Evolutionary conservation across 192 early-diverging fungal genomes (phyloP), one percentile per base, ranked within the genome.

Genomic region (Powellomyces hirtus): DNA sequence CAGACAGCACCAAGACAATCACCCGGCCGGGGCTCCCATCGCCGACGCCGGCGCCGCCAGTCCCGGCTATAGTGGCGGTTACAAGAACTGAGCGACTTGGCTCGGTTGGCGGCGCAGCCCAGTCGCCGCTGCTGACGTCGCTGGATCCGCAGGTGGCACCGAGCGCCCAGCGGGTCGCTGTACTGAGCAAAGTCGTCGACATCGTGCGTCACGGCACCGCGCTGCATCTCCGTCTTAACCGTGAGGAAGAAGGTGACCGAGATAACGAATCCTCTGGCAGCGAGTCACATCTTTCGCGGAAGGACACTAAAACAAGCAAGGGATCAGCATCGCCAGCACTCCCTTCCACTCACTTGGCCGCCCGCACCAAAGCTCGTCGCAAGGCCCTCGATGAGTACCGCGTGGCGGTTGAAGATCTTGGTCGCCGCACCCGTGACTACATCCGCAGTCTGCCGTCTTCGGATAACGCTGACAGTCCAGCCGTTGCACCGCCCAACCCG

Each of bases 381-480:
- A 71, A 71, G 36, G 68, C 68, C n/a, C 38, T 71, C 36, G 68
- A 71, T 44, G 68, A 71, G 50, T 71, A 55, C 30, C 68, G 68
- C 31, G 37, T 40, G 1, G 45, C 59, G 0, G 45, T 52, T 36
- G 68, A 71, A 31, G 68, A 71, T 52, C 31, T 71, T 14, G 68
- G 59, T 13, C 44, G 68, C 2, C 38, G 60, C 22, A 71, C 68
- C 0, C 30, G 68, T 5, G 68, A 63, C 40, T 71, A 71, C 37
- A 49, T 71, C 38, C 37, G 46, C 10, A 55, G 58, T 27, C 29
- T 69, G 13, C 55, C 46, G 4, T 20, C 29, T 34, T 16, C 26
- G 29, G 53, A 56, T 29, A 34, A 29, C 7, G 29, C 20, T 4
- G 31, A 2, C 29, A 18, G 16, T 56, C 20, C 5, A 22, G 53